Conservation (phyloP, 148 eudicot genomes). For the Diospyros kaki region DNA sequence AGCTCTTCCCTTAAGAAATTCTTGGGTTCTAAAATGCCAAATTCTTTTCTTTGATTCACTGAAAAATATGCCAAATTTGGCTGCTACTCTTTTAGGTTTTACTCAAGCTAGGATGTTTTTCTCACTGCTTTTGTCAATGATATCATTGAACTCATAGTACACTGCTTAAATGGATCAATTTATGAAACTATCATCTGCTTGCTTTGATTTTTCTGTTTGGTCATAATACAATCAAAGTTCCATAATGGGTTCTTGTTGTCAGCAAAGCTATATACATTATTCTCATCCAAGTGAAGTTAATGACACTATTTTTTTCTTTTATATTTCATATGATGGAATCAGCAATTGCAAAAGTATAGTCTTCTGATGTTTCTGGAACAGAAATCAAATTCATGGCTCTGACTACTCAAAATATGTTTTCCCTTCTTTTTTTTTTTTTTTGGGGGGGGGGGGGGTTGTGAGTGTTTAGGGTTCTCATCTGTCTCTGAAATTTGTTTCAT, state of each 20-base stretch:
- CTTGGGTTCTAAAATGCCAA: neutral
- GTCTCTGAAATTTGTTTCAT: too few relatives aligned
- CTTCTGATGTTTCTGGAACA: neutral
- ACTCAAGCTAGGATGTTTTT: neutral
- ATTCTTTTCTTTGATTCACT: too few relatives aligned
- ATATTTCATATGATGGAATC: neutral
- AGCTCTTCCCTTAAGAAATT: neutral
- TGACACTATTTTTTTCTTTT: neutral
- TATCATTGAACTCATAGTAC: neutral
- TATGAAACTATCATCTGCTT: neutral
- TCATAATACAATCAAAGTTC: neutral
- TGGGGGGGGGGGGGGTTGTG: too few relatives aligned
- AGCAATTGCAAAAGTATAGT: neutral
- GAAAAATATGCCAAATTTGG: neutral
- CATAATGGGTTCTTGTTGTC: neutral
- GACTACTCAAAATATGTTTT: neutral
- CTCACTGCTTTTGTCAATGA: neutral
- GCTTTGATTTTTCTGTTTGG: neutral
- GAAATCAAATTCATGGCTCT: neutral
- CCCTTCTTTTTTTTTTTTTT: neutral
- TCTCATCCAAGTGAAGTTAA: neutral
- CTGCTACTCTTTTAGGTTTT: neutral
- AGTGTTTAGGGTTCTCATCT: too few relatives aligned
- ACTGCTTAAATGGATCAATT: neutral
- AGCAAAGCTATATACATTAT: neutral